Base-by-base conservation (phyloP, 2,329 filamentous ascomycete genomes). In the Endothia cerciana region DNA sequence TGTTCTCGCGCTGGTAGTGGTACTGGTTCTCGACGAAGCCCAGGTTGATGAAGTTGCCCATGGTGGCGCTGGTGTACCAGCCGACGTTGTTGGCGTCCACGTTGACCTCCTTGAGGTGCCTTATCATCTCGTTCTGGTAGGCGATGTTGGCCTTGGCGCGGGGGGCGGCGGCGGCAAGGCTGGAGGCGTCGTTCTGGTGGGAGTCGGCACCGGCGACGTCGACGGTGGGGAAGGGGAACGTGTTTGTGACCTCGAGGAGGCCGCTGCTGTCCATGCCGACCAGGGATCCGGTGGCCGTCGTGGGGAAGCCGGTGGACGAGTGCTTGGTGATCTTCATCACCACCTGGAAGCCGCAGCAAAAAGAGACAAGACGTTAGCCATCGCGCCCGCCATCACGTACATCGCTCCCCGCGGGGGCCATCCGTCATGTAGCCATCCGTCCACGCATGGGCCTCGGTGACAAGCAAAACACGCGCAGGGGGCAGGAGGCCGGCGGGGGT, bases 291-390 rank as follows among this genome's bases (percentile, higher is more conserved):
- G 94, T 97, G 65, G 93, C 93, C 65, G 89, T 89, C 62, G 93
- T 94, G 59, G 94, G 94, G 82, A 97, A 97, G 63, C 87, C 86
- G 74, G 91, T 87, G 65, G 93, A 91, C 82, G 92, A 93, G 84
- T 97, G 94, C 82, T 96, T 97, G 80, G 96, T 94, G 78, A 98
- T 94, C 85, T 97, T 97, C 91, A 97, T 94, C 73, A 97, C 92
- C 75, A 96, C 92, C 92, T 95, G 72, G 4, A 41, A 15, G 33
- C n/a, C 45, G 43, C 22, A 53, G 33, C 28, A 59, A 49, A 40
- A 43, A n/a, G 17, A 40, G 15, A 47, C n/a, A 38, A 51, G 38
- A 53, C 13, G 59, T 67, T 43, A 67, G 65, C 60, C 41, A 57
- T 64, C 40, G 13, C 53, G 53, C 8, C 33, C 51, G 10, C 40